phyloP scores from a whole-genome alignment of 139 green algal genomes.

The Closterium sp. region DNA sequence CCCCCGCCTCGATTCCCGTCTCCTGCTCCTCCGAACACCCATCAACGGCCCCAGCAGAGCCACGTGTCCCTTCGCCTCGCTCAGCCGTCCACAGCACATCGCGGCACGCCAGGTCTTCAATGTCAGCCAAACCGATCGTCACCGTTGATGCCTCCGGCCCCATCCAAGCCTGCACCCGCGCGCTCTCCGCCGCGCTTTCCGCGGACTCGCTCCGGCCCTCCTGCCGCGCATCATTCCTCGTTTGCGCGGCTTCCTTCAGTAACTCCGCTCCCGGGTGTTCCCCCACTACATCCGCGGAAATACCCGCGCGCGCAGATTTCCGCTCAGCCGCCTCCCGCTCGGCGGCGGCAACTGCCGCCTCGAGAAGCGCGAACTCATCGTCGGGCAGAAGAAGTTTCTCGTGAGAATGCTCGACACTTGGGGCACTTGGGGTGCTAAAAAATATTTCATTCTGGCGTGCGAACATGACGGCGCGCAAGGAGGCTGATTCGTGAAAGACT shows the following conservation, averaged over 20 bases:
- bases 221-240: not conserved
- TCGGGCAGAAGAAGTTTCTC: not conserved
- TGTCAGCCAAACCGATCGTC: not conserved
- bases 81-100: not conserved
- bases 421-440: not conserved
- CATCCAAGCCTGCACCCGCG: no score
- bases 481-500: no score
- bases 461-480: no score
- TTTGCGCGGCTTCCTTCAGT: not conserved
- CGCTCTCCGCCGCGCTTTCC: not conserved
- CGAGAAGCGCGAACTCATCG: not conserved
- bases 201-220: not conserved
- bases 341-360: not conserved
- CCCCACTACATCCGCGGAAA: not conserved
- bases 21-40: not conserved
- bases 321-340: not conserved
- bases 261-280: not conserved
- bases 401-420: not conserved
- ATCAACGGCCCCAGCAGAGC: not conserved
- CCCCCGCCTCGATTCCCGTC: not conserved
- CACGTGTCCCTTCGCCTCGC: not conserved
- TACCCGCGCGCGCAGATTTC: not conserved
- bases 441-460: not conserved
- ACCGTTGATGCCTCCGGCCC: no score
- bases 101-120: not conserved